phyloP scores from a whole-genome alignment of 768 basidiomycete genomes.

The Gyrodon lividus region DNA sequence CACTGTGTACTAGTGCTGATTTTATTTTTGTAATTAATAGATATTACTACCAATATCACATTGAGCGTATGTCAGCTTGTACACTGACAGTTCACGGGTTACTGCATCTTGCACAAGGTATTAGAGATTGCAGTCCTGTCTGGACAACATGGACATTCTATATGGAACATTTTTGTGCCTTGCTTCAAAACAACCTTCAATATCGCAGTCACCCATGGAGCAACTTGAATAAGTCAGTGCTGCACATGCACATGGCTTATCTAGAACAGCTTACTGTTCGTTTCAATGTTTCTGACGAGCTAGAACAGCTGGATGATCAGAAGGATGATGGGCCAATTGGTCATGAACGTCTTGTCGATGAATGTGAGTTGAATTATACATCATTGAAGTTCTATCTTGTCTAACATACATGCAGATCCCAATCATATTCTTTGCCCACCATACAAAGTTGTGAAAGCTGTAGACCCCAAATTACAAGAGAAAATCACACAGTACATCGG shows the following conservation, averaged over 20 bases:
- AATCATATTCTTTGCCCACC: background rate
- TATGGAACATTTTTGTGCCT: slow-evolving; percentile 16
- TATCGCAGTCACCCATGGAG: slow-evolving; percentile 13
- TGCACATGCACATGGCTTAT: slow-evolving; percentile 4
- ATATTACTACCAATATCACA: slow-evolving; percentile 8
- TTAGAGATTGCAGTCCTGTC: slow-evolving; percentile 14
- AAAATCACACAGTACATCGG: background rate
- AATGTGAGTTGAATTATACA: too few relatives aligned
- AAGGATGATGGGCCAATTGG: too few relatives aligned
- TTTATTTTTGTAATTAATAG: slow-evolving; percentile 9
- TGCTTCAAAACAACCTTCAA: slow-evolving; percentile 5
- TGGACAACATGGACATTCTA: slow-evolving; percentile 24
- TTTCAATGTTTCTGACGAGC: too few relatives aligned
- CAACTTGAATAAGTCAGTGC: slow-evolving; percentile 7
- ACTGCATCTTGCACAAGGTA: slow-evolving; percentile 19
- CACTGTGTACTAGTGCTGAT: slow-evolving; percentile 14
- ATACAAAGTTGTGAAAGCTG: background rate
- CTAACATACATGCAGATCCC: too few relatives aligned
- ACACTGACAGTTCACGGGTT: slow-evolving; percentile 19
- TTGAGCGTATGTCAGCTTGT: slow-evolving; percentile 12
- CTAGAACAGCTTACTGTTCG: slow-evolving; percentile 13
- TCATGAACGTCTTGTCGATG: too few relatives aligned
- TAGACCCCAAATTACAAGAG: background rate
- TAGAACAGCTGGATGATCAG: slow-evolving; percentile 3
- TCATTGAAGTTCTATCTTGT: too few relatives aligned